Percentiles rank a stretch among this genome's conserved stretches.
Evolutionary conservation across 768 basidiomycete species (phyloP).

Genomic region (Boletellus sp.): DNA sequence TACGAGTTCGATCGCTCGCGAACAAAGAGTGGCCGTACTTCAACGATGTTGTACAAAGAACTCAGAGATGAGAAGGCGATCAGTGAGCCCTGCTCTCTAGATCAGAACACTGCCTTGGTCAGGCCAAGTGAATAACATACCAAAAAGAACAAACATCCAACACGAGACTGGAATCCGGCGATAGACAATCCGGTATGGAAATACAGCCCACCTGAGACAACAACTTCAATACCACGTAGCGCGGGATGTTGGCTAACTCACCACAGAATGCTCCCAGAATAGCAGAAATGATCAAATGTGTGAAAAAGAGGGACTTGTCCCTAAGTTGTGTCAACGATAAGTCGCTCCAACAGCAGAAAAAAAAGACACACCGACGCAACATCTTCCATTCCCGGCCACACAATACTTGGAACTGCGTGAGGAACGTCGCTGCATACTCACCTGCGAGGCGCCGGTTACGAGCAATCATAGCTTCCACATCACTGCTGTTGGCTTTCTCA

Average conservation of each 20-base stretch:
- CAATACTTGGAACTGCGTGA: slow-evolving; percentile 85
- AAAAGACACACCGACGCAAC: slow-evolving; percentile 50
- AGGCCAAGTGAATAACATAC: slow-evolving; percentile 33
- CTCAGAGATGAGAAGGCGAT: slow-evolving; percentile 90
- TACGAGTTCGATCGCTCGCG: slow-evolving; percentile 83
- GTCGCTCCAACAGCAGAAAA: neutral
- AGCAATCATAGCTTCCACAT: slow-evolving; percentile 19
- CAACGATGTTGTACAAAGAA: slow-evolving; percentile 84
- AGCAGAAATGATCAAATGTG: slow-evolving; percentile 68
- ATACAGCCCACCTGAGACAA: slow-evolving; percentile 70
- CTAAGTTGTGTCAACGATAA: slow-evolving; percentile 32
- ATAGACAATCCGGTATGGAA: slow-evolving; percentile 77
- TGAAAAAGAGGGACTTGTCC: slow-evolving; percentile 78
- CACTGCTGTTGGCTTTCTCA: slow-evolving; percentile 12
- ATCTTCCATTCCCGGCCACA: slow-evolving; percentile 85
- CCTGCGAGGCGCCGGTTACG: slow-evolving; percentile 20
- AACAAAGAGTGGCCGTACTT: slow-evolving; percentile 80
- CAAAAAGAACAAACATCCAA: slow-evolving; percentile 95
- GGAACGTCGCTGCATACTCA: slow-evolving; percentile 68
- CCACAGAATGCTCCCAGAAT: slow-evolving; percentile 86
- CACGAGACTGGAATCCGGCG: slow-evolving; percentile 88
- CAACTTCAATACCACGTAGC: neutral
- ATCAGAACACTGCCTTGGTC: slow-evolving; percentile 5
- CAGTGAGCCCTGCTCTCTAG: slow-evolving; percentile 63
- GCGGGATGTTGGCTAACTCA: slow-evolving; percentile 27